Evolutionary conservation across 1,139 yeast genomes (phyloP).

Genomic region (Pneumocystis jirovecii): DNA sequence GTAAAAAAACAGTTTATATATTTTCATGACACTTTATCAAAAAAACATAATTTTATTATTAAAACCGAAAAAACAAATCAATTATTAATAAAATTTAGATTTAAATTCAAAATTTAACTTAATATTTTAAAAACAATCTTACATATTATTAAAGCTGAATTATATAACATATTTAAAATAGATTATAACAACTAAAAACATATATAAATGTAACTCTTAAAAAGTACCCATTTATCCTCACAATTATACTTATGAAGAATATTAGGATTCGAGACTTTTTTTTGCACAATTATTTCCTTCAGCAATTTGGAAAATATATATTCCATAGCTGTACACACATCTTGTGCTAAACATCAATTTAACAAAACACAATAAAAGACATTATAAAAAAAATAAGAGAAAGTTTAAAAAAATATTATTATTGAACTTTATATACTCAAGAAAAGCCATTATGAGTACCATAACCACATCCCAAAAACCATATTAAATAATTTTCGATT

Average conservation of each 20-base stretch:
- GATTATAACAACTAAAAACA: background rate
- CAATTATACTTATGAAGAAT: background rate
- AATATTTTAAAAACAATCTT: background rate
- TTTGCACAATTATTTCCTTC: background rate
- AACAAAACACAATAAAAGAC: background rate
- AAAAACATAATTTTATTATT: background rate
- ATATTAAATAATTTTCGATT: background rate
- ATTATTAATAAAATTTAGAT: background rate
- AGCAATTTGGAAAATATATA: background rate
- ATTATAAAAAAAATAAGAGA: background rate
- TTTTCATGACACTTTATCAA: background rate
- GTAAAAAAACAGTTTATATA: background rate
- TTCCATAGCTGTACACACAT: background rate
- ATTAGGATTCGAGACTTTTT: background rate
- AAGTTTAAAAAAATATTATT: background rate
- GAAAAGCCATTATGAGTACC: background rate
- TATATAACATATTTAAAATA: background rate
- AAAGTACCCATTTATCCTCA: background rate
- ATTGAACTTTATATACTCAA: background rate
- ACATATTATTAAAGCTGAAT: background rate
- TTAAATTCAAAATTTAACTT: background rate
- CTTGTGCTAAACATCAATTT: background rate
- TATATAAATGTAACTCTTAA: background rate
- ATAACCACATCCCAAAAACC: background rate
- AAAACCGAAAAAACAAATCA: background rate